phyloP scores from a whole-genome alignment of 352 stramenopile genomes.

The Globisporangium recalcitrans region DNA sequence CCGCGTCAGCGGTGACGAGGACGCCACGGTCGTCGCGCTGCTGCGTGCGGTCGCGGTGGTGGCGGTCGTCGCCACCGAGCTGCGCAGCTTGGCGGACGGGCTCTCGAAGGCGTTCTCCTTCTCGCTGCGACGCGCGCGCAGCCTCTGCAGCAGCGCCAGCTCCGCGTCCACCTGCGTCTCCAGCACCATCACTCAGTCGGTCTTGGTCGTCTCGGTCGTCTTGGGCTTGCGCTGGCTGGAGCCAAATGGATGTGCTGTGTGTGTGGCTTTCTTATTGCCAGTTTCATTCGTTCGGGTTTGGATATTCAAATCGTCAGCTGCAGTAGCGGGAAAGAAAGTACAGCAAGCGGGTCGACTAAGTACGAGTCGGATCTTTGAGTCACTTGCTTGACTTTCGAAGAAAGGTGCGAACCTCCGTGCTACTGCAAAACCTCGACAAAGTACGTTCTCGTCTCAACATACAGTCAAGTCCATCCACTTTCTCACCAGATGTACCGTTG shows the following conservation, averaged over 20 bases:
- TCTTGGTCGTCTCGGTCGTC: neutral
- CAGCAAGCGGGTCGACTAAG: neutral
- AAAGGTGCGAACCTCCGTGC: neutral
- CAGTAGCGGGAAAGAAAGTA: constrained; percentile 9
- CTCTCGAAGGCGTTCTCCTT: constrained; percentile 20
- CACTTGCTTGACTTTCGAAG: neutral
- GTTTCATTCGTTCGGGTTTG: constrained; percentile 7
- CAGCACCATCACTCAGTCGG: constrained; percentile 8
- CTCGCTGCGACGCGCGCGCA: constrained; percentile 18
- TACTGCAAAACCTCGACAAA: neutral
- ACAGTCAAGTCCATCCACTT: neutral
- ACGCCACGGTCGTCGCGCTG: too few relatives aligned
- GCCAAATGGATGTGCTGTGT: neutral
- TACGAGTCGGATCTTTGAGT: constrained; percentile 2
- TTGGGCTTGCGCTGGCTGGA: neutral
- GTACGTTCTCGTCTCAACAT: neutral
- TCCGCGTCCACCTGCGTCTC: constrained; percentile 13
- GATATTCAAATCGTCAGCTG: constrained; percentile 16
- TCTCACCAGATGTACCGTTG: neutral
- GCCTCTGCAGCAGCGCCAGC: constrained; percentile 15
- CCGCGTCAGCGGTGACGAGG: neutral
- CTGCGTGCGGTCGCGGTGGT: constrained; percentile 3
- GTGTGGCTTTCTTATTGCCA: neutral
- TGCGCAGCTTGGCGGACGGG: constrained; percentile 12
- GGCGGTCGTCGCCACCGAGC: constrained; percentile 6